These are phyloP conservation scores for Wilcoxina mikolae DNA, from an alignment of 495 filamentous ascomycete genomes.

Conservation along the genomic window DNA sequence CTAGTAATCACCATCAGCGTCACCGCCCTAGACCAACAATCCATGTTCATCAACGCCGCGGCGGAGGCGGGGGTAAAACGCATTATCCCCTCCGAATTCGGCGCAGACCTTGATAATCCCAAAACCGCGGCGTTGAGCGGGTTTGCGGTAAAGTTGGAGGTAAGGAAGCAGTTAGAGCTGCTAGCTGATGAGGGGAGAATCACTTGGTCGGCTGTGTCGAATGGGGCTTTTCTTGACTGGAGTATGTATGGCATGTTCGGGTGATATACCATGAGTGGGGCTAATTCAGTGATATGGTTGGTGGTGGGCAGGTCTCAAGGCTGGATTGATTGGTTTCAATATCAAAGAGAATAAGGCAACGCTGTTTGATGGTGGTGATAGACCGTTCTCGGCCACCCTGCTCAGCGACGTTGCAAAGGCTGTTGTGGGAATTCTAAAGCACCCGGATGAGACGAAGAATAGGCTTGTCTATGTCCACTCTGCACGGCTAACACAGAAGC, in stretches of 20 bases:
- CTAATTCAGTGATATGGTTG: no score
- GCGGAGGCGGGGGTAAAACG: constrained; percentile 39
- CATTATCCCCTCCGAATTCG: constrained; percentile 42
- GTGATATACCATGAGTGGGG: neutral
- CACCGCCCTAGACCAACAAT: constrained; percentile 28
- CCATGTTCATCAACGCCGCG: constrained; percentile 38
- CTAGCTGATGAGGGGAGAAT: constrained; percentile 6
- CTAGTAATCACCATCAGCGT: constrained; percentile 30
- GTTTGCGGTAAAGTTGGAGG: constrained; percentile 5
- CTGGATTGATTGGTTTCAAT: constrained; percentile 14
- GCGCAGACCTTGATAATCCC: constrained; percentile 18
- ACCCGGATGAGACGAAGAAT: constrained; percentile 20
- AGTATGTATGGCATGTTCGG: constrained; percentile 17
- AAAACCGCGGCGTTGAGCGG: constrained; percentile 28
- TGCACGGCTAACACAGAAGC: constrained; percentile 39
- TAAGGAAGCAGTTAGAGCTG: neutral
- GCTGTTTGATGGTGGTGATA: constrained; percentile 15
- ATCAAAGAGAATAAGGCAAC: constrained; percentile 9
- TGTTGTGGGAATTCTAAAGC: constrained; percentile 11
- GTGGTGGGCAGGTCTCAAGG: constrained; percentile 31
- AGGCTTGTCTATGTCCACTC: constrained; percentile 26
- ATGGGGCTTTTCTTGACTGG: constrained; percentile 10
- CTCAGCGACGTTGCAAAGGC: constrained; percentile 11
- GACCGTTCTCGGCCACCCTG: constrained; percentile 4
- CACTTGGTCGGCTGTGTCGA: constrained; percentile 2